These are phyloP conservation scores for Edaphochlamys debaryana DNA, from an alignment of 139 green algal species.

Conservation along the genomic window DNA sequence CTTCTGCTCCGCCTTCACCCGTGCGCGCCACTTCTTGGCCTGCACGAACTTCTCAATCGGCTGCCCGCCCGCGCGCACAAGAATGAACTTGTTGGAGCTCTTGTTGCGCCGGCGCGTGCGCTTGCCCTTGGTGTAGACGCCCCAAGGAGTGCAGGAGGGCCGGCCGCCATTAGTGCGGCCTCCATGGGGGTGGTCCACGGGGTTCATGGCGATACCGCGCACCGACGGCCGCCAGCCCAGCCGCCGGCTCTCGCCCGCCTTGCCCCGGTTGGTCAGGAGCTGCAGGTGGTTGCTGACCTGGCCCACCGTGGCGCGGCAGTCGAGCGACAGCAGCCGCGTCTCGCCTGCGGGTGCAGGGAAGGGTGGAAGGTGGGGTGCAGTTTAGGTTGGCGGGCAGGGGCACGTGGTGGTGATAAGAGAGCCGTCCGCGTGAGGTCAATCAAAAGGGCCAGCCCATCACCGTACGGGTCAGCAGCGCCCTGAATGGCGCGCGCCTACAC, in stretches of 20 bases:
- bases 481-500: too few species aligned
- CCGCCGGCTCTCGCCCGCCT: slow-evolving; percentile 41
- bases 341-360: slow-evolving; percentile 61
- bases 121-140: slow-evolving; percentile 88
- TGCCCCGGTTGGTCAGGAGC: slow-evolving; percentile 79
- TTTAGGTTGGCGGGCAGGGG: too few species aligned
- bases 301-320: slow-evolving; percentile 91
- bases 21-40: slow-evolving; percentile 46
- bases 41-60: slow-evolving; percentile 69
- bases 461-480: too few species aligned
- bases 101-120: slow-evolving; percentile 81
- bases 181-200: slow-evolving; percentile 93
- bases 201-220: slow-evolving; percentile 95
- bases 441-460: too few species aligned
- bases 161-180: slow-evolving; percentile 84
- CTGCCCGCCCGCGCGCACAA: slow-evolving; percentile 54
- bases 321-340: slow-evolving; percentile 73
- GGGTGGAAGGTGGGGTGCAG: not conserved
- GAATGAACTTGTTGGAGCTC: slow-evolving; percentile 75
- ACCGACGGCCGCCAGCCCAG: slow-evolving; percentile 49
- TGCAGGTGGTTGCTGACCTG: slow-evolving; percentile 88
- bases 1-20: slow-evolving; percentile 4
- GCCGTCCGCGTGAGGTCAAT: too few species aligned
- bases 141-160: slow-evolving; percentile 87
- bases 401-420: too few species aligned